These are phyloP conservation scores for Chaetomium cochliodes DNA, from an alignment of 495 filamentous ascomycete genomes.

Conservation along the genomic window DNA sequence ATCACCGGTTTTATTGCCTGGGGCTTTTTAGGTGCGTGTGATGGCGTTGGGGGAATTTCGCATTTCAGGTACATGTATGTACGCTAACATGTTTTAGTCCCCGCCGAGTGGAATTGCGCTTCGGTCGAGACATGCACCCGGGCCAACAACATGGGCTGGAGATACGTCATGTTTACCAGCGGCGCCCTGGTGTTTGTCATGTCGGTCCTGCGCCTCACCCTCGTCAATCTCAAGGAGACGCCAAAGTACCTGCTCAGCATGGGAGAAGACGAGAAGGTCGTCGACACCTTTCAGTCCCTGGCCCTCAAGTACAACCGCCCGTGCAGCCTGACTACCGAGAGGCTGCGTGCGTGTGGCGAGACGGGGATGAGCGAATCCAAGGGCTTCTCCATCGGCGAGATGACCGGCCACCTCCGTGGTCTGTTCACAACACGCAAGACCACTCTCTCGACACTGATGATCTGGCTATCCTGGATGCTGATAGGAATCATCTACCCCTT, in stretches of 20 bases:
- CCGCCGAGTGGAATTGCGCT: slow-evolving; percentile 55
- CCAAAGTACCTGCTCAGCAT: slow-evolving; percentile 69
- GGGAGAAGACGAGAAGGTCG: slow-evolving; percentile 61
- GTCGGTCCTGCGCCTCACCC: slow-evolving; percentile 62
- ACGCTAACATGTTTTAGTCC: slow-evolving; percentile 27
- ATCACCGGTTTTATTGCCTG: slow-evolving; percentile 73
- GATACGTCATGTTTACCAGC: slow-evolving; percentile 67
- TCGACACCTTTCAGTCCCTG: slow-evolving; percentile 59
- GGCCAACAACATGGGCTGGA: slow-evolving; percentile 75
- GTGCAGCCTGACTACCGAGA: slow-evolving; percentile 62
- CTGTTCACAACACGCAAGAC: slow-evolving; percentile 63
- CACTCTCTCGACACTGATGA: slow-evolving; percentile 58
- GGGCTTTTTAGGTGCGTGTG: slow-evolving; percentile 58
- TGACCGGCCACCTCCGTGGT: slow-evolving; percentile 57
- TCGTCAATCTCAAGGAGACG: slow-evolving; percentile 67
- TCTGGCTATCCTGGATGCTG: slow-evolving; percentile 69
- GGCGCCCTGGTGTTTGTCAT: slow-evolving; percentile 67
- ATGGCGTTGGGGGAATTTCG: background rate
- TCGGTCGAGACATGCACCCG: slow-evolving; percentile 57
- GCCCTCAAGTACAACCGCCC: slow-evolving; percentile 62
- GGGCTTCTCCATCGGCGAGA: slow-evolving; percentile 51
- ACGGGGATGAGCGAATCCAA: slow-evolving; percentile 42
- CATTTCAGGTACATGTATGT: background rate
- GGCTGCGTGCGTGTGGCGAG: slow-evolving; percentile 54
- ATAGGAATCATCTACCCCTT: slow-evolving; percentile 69